phyloP scores from a whole-genome alignment of 2,329 filamentous ascomycete genomes.

The Calycina marina region DNA sequence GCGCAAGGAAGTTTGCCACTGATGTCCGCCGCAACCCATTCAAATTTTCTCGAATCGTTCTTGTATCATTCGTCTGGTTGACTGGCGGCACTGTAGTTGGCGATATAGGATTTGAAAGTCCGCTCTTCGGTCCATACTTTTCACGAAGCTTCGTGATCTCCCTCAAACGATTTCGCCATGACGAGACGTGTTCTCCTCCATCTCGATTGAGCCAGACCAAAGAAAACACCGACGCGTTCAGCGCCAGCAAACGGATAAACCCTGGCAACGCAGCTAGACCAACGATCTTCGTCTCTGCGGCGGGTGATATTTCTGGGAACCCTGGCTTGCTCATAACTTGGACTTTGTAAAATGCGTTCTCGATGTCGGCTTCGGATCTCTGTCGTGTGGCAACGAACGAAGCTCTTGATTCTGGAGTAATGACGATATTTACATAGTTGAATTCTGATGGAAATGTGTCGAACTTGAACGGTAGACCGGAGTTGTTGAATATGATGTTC shows the following conservation, averaged over 20 bases:
- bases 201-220: conserved; percentile 72
- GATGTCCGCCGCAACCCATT: conserved; percentile 46
- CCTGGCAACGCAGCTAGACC: conserved; percentile 67
- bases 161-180: conserved; percentile 75
- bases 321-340: conserved; percentile 77
- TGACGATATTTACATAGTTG: conserved; percentile 94
- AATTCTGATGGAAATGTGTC: conserved; percentile 90
- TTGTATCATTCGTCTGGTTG: conserved; percentile 14
- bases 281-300: conserved; percentile 78
- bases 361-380: conserved; percentile 23
- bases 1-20: conserved; percentile 49
- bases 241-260: conserved; percentile 75
- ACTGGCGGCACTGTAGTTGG: conserved; percentile 21
- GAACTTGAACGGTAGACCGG: conserved; percentile 75
- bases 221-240: conserved; percentile 89
- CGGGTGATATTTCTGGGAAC: conserved; percentile 84
- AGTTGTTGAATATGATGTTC: conserved; percentile 97
- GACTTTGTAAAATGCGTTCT: conserved; percentile 62
- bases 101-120: conserved; percentile 19
- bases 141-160: conserved; percentile 76
- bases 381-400: conserved; percentile 56
- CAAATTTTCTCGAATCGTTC: conserved; percentile 44
- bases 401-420: conserved; percentile 70
- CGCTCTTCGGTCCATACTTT: conserved; percentile 35
- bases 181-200: conserved; percentile 70